These are phyloP conservation scores for Byssoonygena ceratinophila DNA, from an alignment of 2,329 filamentous ascomycete genomes.

Conservation along the genomic window DNA sequence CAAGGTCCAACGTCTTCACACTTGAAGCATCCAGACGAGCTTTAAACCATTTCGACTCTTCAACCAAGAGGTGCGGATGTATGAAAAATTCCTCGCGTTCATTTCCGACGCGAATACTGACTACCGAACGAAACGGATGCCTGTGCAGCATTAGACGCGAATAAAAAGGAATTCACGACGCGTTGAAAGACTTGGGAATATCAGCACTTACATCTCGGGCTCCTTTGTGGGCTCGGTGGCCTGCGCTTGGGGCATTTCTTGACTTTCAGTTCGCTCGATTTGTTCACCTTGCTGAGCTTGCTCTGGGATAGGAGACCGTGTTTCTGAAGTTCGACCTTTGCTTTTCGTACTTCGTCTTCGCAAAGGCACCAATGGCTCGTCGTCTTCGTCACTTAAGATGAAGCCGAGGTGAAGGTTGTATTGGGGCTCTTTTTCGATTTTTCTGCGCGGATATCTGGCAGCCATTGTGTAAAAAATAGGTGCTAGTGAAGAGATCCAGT, in stretches of 20 bases:
- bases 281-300: background rate
- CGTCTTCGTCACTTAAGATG: background rate
- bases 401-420: background rate
- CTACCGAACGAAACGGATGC: slow-evolving; percentile 1
- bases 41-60: background rate
- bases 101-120: slow-evolving; percentile 6
- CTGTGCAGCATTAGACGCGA: background rate
- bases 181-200: background rate
- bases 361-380: background rate
- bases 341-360: background rate
- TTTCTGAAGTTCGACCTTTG: background rate
- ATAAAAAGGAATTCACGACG: background rate
- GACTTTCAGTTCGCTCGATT: background rate
- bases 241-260: background rate
- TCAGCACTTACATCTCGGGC: background rate
- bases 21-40: background rate
- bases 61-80: slow-evolving; percentile 1
- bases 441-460: background rate
- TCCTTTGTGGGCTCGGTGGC: background rate
- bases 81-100: slow-evolving; percentile 8
- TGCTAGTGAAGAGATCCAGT: no score
- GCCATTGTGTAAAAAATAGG: background rate
- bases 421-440: background rate
- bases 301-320: no score
- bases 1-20: background rate